These are phyloP conservation scores for Wickerhamomyces ciferrii DNA, from an alignment of 805 yeast species.

Conservation along the genomic window DNA sequence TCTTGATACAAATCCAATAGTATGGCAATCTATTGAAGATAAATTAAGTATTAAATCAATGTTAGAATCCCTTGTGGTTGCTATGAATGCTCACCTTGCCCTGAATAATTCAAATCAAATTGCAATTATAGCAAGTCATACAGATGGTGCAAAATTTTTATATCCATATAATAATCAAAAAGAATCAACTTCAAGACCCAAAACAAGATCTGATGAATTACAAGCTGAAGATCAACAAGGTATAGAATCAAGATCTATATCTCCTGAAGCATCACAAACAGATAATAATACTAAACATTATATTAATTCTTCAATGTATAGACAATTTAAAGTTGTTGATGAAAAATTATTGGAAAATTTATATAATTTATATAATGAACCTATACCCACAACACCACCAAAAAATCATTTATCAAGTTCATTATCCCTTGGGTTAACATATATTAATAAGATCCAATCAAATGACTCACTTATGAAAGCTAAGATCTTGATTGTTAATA, in stretches of 20 bases:
- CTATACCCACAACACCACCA: constrained; percentile 25
- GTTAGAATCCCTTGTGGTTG: constrained; percentile 62
- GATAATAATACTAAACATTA: constrained; percentile 17
- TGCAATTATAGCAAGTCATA: constrained; percentile 72
- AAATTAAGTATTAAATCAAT: constrained; percentile 28
- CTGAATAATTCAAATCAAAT: constrained; percentile 80
- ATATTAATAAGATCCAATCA: constrained; percentile 55
- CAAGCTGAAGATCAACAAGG: background rate
- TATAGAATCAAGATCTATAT: constrained; percentile 6
- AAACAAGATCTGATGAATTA: constrained; percentile 11
- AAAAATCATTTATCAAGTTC: constrained; percentile 68
- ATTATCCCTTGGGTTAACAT: constrained; percentile 73
- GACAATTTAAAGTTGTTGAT: constrained; percentile 79
- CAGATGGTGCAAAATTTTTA: constrained; percentile 61
- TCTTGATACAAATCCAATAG: constrained; percentile 67
- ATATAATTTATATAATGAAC: constrained; percentile 29
- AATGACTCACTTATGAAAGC: constrained; percentile 49
- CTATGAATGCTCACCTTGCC: constrained; percentile 83
- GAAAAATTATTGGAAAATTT: constrained; percentile 62
- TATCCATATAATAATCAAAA: constrained; percentile 44
- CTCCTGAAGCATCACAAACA: constrained; percentile 14
- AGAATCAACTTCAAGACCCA: background rate
- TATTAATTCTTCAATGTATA: constrained; percentile 64
- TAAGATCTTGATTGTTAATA: constrained; percentile 54
- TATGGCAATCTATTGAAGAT: constrained; percentile 31